These are phyloP conservation scores for Tuber indicum DNA, from an alignment of 495 filamentous ascomycete genomes.

Conservation along the genomic window DNA sequence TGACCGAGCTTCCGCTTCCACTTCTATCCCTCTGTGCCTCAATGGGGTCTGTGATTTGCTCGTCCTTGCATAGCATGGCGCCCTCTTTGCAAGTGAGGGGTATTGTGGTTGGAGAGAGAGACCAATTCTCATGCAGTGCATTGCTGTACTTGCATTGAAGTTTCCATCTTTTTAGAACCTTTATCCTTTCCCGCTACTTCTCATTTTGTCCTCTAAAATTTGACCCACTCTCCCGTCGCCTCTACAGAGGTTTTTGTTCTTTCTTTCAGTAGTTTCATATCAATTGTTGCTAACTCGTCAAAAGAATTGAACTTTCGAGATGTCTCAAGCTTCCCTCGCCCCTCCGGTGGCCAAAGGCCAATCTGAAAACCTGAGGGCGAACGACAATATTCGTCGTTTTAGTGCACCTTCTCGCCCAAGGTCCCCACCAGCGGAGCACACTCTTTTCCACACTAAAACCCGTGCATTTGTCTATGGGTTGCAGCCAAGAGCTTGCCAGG, in stretches of 20 bases:
- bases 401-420: constrained; percentile 82
- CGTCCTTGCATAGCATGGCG: constrained; percentile 26
- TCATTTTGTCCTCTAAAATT: constrained; percentile 18
- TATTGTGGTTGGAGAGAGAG: constrained; percentile 10
- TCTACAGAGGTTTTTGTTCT: constrained; percentile 18
- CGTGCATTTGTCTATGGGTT: constrained; percentile 99
- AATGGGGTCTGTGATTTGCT: constrained; percentile 26
- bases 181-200: constrained; percentile 27
- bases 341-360: constrained; percentile 47
- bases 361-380: constrained; percentile 60
- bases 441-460: constrained; percentile 97
- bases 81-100: constrained; percentile 27
- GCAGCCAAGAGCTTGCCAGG: constrained; percentile 95
- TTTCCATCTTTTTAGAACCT: constrained; percentile 14
- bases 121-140: constrained; percentile 4
- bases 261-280: constrained; percentile 7
- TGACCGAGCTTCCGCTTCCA: background rate
- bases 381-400: constrained; percentile 98
- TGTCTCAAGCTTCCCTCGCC: constrained; percentile 40
- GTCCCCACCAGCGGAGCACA: constrained; percentile 74
- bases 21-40: constrained; percentile 13
- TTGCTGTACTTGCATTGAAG: constrained; percentile 36
- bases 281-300: constrained; percentile 19
- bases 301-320: constrained; percentile 39
- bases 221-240: constrained; percentile 19